phyloP scores from a whole-genome alignment of 2,329 filamentous ascomycete species.

The Ustilaginoidea virens region DNA sequence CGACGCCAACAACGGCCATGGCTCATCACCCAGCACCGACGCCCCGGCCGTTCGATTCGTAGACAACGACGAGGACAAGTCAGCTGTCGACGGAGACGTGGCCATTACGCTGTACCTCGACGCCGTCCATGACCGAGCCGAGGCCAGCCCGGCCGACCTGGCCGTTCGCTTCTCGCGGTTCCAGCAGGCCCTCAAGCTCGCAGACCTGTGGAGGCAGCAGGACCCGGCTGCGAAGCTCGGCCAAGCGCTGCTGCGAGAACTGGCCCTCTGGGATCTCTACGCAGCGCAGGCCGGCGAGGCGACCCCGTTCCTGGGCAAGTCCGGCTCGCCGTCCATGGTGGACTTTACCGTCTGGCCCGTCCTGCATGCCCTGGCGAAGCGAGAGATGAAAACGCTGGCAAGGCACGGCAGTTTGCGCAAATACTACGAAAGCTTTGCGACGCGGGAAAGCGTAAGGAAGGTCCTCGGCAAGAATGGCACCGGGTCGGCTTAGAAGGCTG shows the following conservation, averaged over 20 bases:
- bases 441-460: background rate
- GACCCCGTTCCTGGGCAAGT: background rate
- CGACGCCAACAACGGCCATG: background rate
- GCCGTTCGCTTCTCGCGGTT: constrained; percentile 25
- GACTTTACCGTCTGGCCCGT: constrained; percentile 45
- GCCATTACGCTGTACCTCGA: constrained; percentile 48
- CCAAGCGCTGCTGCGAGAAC: constrained; percentile 14
- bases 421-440: background rate
- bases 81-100: constrained; percentile 31
- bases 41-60: constrained; percentile 29
- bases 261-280: constrained; percentile 27
- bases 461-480: no score
- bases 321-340: constrained; percentile 7
- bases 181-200: constrained; percentile 21
- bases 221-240: background rate
- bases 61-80: constrained; percentile 35
- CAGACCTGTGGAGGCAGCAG: constrained; percentile 10
- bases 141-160: constrained; percentile 13
- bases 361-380: constrained; percentile 27
- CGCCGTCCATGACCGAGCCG: constrained; percentile 25
- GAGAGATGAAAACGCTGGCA: no score
- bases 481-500: no score
- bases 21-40: constrained; percentile 2
- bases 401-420: no score
- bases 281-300: background rate